Evolutionary conservation across 495 filamentous ascomycete genomes (phyloP).

Genomic region (Delitschia confertaspora): DNA sequence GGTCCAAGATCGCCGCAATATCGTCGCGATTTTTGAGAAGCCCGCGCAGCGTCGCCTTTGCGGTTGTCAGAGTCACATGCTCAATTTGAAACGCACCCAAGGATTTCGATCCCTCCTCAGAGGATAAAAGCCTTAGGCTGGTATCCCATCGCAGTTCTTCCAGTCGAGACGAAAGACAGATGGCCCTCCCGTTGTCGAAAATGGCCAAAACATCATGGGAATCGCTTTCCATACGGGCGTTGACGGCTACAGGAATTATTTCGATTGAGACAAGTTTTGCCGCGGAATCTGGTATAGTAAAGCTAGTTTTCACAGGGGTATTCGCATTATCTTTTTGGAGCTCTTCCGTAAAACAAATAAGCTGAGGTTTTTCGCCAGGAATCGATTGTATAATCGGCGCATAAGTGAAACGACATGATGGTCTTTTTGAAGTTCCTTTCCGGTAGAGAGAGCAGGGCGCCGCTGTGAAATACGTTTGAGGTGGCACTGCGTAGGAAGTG

Average conservation of each 20-base stretch:
- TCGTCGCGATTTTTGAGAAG: slow-evolving; percentile 42
- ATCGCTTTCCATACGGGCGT: slow-evolving; percentile 25
- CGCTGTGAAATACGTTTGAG: slow-evolving; percentile 69
- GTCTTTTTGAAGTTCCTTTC: slow-evolving; percentile 39
- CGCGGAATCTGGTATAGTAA: slow-evolving; percentile 7
- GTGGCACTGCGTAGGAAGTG: slow-evolving; percentile 77
- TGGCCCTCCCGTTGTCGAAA: slow-evolving; percentile 39
- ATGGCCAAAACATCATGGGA: slow-evolving; percentile 33
- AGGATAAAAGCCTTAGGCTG: slow-evolving; percentile 18
- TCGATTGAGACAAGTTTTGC: slow-evolving; percentile 14
- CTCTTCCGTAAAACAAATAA: slow-evolving; percentile 34
- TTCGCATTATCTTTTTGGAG: slow-evolving; percentile 3
- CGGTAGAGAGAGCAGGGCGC: slow-evolving; percentile 65
- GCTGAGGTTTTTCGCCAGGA: slow-evolving; percentile 22
- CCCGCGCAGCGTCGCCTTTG: slow-evolving; percentile 37
- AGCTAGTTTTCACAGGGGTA: slow-evolving; percentile 13
- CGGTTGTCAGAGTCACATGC: slow-evolving; percentile 34
- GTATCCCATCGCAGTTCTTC: slow-evolving; percentile 29
- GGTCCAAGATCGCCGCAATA: slow-evolving; percentile 30
- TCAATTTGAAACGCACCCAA: too few relatives aligned
- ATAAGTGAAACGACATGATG: slow-evolving; percentile 66
- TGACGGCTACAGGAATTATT: slow-evolving; percentile 8
- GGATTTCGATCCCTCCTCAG: too few relatives aligned
- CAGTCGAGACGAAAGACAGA: slow-evolving; percentile 47
- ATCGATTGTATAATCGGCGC: slow-evolving; percentile 35